phyloP scores from a whole-genome alignment of 768 basidiomycete genomes.

The Mrakia gelida region DNA sequence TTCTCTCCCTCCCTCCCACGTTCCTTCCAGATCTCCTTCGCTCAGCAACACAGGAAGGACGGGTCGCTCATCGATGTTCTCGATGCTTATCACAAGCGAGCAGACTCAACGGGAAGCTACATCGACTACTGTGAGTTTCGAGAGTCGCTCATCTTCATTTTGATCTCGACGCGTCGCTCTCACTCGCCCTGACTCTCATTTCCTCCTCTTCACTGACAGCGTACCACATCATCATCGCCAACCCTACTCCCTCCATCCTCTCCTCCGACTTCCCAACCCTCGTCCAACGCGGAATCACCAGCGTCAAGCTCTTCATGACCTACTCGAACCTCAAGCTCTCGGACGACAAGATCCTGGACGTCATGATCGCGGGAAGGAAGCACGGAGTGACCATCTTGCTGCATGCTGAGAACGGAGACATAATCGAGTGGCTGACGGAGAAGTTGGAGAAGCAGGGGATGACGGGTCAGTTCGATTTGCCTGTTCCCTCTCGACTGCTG shows the following conservation, averaged over 20 bases:
- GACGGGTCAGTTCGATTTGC: conserved; percentile 19
- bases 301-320: conserved; percentile 46
- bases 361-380: conserved; percentile 41
- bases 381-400: conserved; percentile 42
- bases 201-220: conserved; percentile 33
- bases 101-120: conserved; percentile 28
- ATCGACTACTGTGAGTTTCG: conserved; percentile 19
- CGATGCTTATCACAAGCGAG: conserved; percentile 43
- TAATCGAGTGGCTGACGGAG: conserved; percentile 42
- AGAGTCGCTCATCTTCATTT: conserved; percentile 4
- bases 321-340: conserved; percentile 44
- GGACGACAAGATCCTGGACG: conserved; percentile 44
- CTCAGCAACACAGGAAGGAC: conserved; percentile 38
- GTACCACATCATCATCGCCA: conserved; percentile 46
- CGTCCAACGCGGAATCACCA: conserved; percentile 44
- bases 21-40: conserved; percentile 41
- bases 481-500: neutral
- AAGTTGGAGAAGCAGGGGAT: conserved; percentile 38
- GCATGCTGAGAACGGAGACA: conserved; percentile 44
- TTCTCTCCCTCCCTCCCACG: neutral
- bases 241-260: conserved; percentile 42
- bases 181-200: neutral
- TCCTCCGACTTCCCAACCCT: conserved; percentile 44
- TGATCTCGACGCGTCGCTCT: neutral
- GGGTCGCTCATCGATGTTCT: conserved; percentile 40